Conservation (phyloP, 2,329 filamentous ascomycete species). For the Ophiocordyceps camponoti-rufipedis region DNA sequence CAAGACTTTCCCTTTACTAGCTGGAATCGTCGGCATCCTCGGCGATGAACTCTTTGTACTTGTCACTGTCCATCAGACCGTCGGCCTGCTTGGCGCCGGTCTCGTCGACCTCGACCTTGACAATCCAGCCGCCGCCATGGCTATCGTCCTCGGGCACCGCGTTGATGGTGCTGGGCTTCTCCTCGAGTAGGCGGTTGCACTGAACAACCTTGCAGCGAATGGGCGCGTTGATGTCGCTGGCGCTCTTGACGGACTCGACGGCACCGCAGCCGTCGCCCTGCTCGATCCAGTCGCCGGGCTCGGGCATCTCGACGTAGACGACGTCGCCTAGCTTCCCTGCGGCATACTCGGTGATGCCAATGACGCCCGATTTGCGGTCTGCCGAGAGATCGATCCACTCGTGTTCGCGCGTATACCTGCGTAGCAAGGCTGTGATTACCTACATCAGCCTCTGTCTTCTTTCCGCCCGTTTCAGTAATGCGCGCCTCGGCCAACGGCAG, state of each 20-base stretch:
- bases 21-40: not conserved
- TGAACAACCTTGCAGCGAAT: conserved; percentile 59
- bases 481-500: not conserved
- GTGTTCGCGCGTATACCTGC: conserved; percentile 92
- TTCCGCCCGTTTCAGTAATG: not conserved
- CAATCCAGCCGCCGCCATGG: conserved; percentile 75
- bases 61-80: conserved; percentile 54
- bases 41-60: conserved; percentile 56
- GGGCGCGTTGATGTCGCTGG: conserved; percentile 91
- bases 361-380: conserved; percentile 62
- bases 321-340: conserved; percentile 87
- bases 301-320: conserved; percentile 89
- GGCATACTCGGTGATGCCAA: conserved; percentile 82
- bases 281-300: conserved; percentile 42
- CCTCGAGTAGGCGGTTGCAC: conserved; percentile 58
- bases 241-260: conserved; percentile 95
- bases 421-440: conserved; percentile 13
- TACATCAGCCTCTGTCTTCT: not conserved
- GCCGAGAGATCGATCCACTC: conserved; percentile 89
- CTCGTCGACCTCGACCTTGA: conserved; percentile 63
- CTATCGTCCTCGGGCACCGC: conserved; percentile 65
- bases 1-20: not conserved
- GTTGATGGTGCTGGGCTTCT: conserved; percentile 79
- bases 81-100: conserved; percentile 49
- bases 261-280: conserved; percentile 78